Conservation (phyloP, 2,329 filamentous ascomycete genomes). For the Purpureocillium takamizusanense region DNA sequence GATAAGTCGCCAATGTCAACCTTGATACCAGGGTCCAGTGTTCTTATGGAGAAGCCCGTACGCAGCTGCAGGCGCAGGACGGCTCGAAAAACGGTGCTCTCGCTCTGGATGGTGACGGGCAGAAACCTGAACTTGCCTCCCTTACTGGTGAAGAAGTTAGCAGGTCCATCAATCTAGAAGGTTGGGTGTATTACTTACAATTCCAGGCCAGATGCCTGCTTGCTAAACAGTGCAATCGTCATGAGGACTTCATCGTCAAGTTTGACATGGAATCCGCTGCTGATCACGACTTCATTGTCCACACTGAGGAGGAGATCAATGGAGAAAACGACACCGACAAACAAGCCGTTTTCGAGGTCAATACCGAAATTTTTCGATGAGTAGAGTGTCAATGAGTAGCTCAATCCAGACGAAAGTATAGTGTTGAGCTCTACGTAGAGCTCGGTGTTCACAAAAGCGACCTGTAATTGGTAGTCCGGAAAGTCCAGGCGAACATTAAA, state of each 20-base stretch:
- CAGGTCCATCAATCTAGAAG: no score
- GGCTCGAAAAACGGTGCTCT: constrained; percentile 31
- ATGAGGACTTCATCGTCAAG: constrained; percentile 40
- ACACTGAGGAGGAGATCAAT: constrained; percentile 43
- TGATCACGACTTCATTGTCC: constrained; percentile 37
- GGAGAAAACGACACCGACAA: constrained; percentile 36
- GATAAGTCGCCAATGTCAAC: constrained; percentile 6
- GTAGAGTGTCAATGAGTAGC: constrained; percentile 40
- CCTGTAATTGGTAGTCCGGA: constrained; percentile 30
- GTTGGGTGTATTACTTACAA: no score
- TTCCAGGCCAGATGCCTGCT: constrained; percentile 35
- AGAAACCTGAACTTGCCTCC: constrained; percentile 48
- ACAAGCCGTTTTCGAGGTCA: constrained; percentile 23
- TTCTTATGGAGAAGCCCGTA: constrained; percentile 26
- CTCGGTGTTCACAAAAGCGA: constrained; percentile 42
- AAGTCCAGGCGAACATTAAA: constrained; percentile 37
- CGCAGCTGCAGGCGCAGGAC: constrained; percentile 36
- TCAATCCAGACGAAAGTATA: constrained; percentile 27
- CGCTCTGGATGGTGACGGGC: constrained; percentile 38
- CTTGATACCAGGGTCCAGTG: not conserved
- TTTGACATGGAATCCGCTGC: constrained; percentile 44
- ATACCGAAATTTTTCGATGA: constrained; percentile 35
- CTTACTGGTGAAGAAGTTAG: no score
- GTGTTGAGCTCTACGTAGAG: constrained; percentile 40
- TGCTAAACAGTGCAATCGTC: constrained; percentile 39